Base-by-base conservation (phyloP, 805 yeast genomes). In the Nakazawaea sp. region DNA sequence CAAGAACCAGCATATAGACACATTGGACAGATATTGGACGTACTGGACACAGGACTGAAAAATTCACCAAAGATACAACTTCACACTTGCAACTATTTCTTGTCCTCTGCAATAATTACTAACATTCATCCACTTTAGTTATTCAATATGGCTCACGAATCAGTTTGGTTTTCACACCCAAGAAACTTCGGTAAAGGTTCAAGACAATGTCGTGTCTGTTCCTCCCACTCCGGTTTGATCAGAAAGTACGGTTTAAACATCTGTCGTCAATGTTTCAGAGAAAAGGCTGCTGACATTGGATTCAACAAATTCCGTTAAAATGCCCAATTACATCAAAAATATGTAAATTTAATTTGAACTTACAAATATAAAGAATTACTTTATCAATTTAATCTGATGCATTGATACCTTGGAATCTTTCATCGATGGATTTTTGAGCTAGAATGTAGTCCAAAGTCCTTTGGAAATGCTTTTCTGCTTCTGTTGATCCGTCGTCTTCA, bases 241-340 rank as follows among this genome's bases (percentile, higher is more conserved):
- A 90, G 99, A 87, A 92, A 92, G 80, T 92, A 92, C 92, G 98
- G 95, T 66, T 77, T 92, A 66, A 82, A 88, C 89, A 80, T 92
- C 81, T 90, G 97, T 78, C 95, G 99, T 85, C 99, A 92, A 80
- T 90, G 96, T 77, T 92, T 92, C 97, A 89, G 99, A 81, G 99
- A 92, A 78, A 90, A 79, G 77, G 97, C 99, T 62, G 67, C 76
- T 69, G 97, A 92, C 75, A 92, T 92, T 68, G 99, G 99, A 66
- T 92, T 92, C 95, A 69, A 78, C 92, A 92, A 92, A 79, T 84
- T 74, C 89, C 90, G 96, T 79, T 89, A 89, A 86, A 57, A 19
- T 17, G 7, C 12, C 36, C 10, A 5, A 12, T 12, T 26, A 13
- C 13, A 8, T 15, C 19, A 29, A n/a, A 16, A n/a, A 29, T 18